Base-by-base conservation (phyloP, 2,329 filamentous ascomycete species). In the Exophiala sideris region DNA sequence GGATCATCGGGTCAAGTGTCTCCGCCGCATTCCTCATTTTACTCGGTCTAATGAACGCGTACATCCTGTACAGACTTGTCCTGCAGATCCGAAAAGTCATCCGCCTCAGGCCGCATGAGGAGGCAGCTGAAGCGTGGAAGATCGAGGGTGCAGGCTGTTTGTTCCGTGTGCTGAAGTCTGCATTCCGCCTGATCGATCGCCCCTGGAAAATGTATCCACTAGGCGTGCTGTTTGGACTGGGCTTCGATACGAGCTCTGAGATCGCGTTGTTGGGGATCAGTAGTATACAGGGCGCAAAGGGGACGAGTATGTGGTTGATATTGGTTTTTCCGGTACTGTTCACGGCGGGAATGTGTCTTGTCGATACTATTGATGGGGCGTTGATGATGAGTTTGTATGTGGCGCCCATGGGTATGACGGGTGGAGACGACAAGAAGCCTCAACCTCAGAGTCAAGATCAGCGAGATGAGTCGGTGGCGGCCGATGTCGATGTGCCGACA, bases 371-470 rank as follows among this genome's bases (percentile, higher is more conserved):
- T 0, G 94, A 97, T 64, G 92, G 92, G 20, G 92, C 92, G 1
- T 78, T 96, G 16, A 97, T 97, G 91, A 91, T 96, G 83, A 86
- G 87, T 0, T 77, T 97, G 1, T 97, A 99, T 71, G 91, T 91
- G 33, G 73, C 75, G 53, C 74, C 73, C 1, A 70, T 72, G 16
- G 45, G 47, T 6, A 70, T 72, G 16, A 46, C 49, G 5, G 56
- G 49, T 5, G 61, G 66, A 11, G 63, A 63, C 36, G 39, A 48
- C 24, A 46, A 59, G 32, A 54, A 55, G 34, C 36, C 36, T 39
- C 16, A 29, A 5, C 7, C 24, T 29, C 5, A 29, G 36, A 18
- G 36, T 10, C 12, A 47, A 24, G 44, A 42, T 48, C 50, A 18
- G 3, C 35, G 11, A 16, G 41, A 44, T 9, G 41, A 24, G 6